phyloP scores from a whole-genome alignment of 2,329 filamentous ascomycete genomes.

The Myrmaecium sp. region DNA sequence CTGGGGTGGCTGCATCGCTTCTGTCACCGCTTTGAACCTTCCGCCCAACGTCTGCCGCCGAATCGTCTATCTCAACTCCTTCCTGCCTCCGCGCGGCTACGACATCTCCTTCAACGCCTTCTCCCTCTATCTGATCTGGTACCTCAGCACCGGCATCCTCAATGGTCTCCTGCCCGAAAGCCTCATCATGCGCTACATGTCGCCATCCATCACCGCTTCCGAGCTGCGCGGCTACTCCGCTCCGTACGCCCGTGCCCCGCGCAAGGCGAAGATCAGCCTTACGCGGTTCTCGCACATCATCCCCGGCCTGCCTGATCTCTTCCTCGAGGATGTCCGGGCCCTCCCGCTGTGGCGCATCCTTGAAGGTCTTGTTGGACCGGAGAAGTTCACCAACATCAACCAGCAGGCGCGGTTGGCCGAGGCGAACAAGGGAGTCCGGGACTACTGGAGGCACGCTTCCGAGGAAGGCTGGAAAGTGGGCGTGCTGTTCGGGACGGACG shows the following conservation, averaged over 20 bases:
- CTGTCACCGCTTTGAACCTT: conserved; percentile 1
- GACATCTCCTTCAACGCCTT: conserved; percentile 4
- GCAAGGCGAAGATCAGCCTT: conserved; percentile 3
- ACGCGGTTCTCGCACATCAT: conserved; percentile 5
- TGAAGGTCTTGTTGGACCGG: conserved; percentile 5
- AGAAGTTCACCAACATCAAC: conserved; percentile 4
- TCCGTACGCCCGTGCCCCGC: conserved; percentile 1
- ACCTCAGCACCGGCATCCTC: conserved; percentile 4
- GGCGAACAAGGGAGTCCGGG: not conserved
- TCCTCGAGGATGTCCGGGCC: conserved; percentile 2
- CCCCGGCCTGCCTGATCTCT: conserved; percentile 2
- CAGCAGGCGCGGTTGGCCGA: conserved; percentile 4
- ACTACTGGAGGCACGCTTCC: conserved; percentile 2
- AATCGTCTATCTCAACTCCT: conserved; percentile 6
- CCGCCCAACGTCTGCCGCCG: conserved; percentile 2
- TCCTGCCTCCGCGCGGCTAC: conserved; percentile 5
- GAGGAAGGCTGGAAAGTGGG: conserved; percentile 2
- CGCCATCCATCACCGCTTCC: not conserved
- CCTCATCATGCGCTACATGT: conserved; percentile 4
- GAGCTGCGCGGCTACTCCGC: conserved; percentile 3
- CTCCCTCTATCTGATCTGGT: conserved; percentile 4
- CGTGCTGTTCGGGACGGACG: conserved; percentile 4
- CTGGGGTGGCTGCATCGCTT: conserved; percentile 5
- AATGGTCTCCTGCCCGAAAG: conserved; percentile 2
- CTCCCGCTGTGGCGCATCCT: conserved; percentile 2